Conservation (phyloP, 148 eudicot species). For the Arctostaphylos glauca region DNA sequence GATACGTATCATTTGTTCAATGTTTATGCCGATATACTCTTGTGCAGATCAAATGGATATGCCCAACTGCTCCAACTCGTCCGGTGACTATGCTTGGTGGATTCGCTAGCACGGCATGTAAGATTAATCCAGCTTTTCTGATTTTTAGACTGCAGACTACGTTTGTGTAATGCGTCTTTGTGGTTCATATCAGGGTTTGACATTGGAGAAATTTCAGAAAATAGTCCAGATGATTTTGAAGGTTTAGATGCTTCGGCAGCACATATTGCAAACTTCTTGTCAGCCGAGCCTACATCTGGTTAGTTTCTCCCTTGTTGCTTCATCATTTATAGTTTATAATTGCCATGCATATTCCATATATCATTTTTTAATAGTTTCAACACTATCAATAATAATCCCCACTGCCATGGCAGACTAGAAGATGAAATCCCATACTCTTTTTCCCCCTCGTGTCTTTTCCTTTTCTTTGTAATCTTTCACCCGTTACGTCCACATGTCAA, state of each 20-base stretch:
- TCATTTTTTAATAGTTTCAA: not conserved
- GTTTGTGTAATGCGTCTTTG: not conserved
- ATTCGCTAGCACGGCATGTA: conserved; percentile 92
- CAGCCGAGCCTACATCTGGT: conserved; percentile 91
- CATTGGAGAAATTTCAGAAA: conserved; percentile 81
- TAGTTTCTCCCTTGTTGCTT: conserved; percentile 20
- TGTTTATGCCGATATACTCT: not conserved
- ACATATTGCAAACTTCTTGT: conserved; percentile 86
- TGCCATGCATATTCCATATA: not conserved
- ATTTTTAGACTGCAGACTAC: not conserved
- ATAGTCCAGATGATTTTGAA: conserved; percentile 77
- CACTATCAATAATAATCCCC: not conserved
- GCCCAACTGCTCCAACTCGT: conserved; percentile 99
- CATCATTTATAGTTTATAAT: not conserved
- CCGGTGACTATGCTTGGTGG: conserved; percentile 88
- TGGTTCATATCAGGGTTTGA: conserved; percentile 68
- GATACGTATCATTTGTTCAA: not conserved
- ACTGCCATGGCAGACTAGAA: not conserved
- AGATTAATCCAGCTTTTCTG: conserved; percentile 18
- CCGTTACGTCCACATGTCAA: no score
- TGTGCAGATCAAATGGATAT: conserved; percentile 92
- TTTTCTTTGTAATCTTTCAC: not conserved
- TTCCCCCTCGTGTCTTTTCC: not conserved
- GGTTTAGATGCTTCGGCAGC: conserved; percentile 93
- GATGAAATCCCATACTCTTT: not conserved